Percentiles rank a stretch among this genome's conserved stretches.
Conservation (phyloP, 371 early-diverging fungal genomes). For the Actinomortierella ambigua region DNA sequence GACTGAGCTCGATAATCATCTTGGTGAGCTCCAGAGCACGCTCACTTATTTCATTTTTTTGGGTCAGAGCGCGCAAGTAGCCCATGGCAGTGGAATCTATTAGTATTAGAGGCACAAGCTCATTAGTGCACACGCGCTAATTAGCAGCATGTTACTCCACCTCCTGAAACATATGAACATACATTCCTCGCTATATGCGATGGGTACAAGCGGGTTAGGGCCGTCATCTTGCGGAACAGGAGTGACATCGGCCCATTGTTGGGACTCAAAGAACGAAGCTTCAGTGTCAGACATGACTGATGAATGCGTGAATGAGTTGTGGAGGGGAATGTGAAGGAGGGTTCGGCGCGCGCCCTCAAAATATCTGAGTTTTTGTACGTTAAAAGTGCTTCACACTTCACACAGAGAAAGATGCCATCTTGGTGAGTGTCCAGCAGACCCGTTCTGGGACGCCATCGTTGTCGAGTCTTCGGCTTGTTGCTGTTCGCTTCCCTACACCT, state of each 20-base stretch:
- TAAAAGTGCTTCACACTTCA: too few species aligned
- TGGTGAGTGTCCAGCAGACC: too few species aligned
- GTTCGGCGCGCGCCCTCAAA: too few species aligned
- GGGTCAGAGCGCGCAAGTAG: conserved; percentile 85
- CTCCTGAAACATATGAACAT: conserved; percentile 22
- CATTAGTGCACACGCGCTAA: too few species aligned
- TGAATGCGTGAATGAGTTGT: too few species aligned
- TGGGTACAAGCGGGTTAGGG: conserved; percentile 85
- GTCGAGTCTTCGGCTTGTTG: too few species aligned
- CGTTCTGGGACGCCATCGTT: too few species aligned
- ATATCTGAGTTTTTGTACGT: too few species aligned
- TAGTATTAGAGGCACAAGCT: neutral
- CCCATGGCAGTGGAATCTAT: conserved; percentile 84
- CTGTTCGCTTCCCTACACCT: too few species aligned
- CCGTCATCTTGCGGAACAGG: conserved; percentile 92
- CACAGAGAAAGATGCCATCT: too few species aligned
- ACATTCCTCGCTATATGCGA: conserved; percentile 88
- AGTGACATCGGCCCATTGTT: conserved; percentile 79
- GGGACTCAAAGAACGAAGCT: conserved; percentile 22
- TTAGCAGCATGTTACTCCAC: neutral
- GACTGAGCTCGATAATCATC: conserved; percentile 81
- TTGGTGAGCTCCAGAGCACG: conserved; percentile 84
- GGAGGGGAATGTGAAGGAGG: too few species aligned
- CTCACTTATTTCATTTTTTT: conserved; percentile 70
- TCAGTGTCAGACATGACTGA: too few species aligned